phyloP scores from a whole-genome alignment of 495 filamentous ascomycete genomes.

The Bacidia gigantensis region DNA sequence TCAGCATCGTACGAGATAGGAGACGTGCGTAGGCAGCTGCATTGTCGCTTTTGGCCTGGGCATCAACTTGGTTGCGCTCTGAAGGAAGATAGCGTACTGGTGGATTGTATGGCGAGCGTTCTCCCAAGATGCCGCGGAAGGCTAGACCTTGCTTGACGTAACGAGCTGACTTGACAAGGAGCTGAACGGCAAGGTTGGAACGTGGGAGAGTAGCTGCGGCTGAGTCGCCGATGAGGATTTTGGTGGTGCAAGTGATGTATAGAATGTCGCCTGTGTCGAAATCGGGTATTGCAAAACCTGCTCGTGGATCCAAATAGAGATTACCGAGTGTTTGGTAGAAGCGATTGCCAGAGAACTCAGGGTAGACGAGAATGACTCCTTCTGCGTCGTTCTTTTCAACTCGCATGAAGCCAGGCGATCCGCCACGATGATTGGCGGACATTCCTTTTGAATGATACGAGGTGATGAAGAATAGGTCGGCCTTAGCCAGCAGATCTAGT shows the following conservation, averaged over 20 bases:
- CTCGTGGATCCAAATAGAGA: conserved; percentile 45
- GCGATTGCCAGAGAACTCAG: conserved; percentile 70
- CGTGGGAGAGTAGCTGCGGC: conserved; percentile 48
- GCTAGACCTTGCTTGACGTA: conserved; percentile 49
- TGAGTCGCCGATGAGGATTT: conserved; percentile 47
- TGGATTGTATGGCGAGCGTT: conserved; percentile 61
- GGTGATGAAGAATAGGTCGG: conserved; percentile 66
- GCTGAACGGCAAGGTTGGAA: conserved; percentile 55
- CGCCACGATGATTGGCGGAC: conserved; percentile 78
- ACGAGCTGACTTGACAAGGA: conserved; percentile 44
- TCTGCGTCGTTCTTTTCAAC: conserved; percentile 39
- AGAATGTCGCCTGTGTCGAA: conserved; percentile 56
- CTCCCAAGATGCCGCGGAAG: conserved; percentile 46
- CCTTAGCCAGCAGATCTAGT: conserved; percentile 42
- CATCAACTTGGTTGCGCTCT: conserved; percentile 27
- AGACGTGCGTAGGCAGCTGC: conserved; percentile 35
- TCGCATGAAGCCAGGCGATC: conserved; percentile 58
- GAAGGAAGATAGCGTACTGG: conserved; percentile 38
- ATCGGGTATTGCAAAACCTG: conserved; percentile 56
- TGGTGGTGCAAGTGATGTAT: conserved; percentile 52
- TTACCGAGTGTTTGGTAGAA: conserved; percentile 75
- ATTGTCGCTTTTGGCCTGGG: conserved; percentile 11
- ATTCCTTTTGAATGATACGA: conserved; percentile 48
- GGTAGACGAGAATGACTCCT: conserved; percentile 48
- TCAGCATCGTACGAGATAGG: conserved; percentile 39